Percentiles rank a stretch among this genome's conserved stretches.
These are phyloP conservation scores for Neurospora sp. DNA, from an alignment of 495 filamentous ascomycete genomes.

Conservation along the genomic window DNA sequence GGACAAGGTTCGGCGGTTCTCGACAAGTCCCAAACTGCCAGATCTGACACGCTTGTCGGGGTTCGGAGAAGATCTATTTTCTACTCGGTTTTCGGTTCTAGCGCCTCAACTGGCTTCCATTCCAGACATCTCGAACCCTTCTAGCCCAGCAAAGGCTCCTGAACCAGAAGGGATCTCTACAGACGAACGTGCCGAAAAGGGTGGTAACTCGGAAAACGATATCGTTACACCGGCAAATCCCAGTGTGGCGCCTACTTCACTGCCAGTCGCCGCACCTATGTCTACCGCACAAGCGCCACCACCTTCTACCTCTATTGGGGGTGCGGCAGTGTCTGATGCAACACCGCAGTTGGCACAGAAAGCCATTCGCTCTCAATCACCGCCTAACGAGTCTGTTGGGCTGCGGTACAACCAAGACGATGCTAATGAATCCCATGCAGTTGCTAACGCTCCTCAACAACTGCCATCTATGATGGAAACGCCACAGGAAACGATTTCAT, in stretches of 20 bases:
- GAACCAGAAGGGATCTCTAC: not conserved
- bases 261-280: not conserved
- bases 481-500: slow-evolving; percentile 10
- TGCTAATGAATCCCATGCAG: slow-evolving; percentile 3
- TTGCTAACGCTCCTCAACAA: slow-evolving; percentile 1
- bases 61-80: slow-evolving; percentile 45
- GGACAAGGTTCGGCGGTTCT: slow-evolving; percentile 32
- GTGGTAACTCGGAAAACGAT: not conserved
- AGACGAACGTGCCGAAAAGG: not conserved
- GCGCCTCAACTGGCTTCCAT: slow-evolving; percentile 2
- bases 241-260: not conserved
- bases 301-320: not conserved
- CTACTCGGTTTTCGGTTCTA: slow-evolving; percentile 7
- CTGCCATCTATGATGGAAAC: slow-evolving; percentile 7
- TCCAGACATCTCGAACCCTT: not conserved
- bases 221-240: not conserved
- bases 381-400: slow-evolving; percentile 7
- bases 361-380: not conserved
- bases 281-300: not conserved
- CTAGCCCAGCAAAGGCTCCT: not conserved
- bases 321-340: slow-evolving; percentile 4
- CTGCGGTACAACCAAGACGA: slow-evolving; percentile 1
- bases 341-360: not conserved
- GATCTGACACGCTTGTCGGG: slow-evolving; percentile 55
- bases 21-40: slow-evolving; percentile 47